Evolutionary conservation across 1,284 basidiomycete genomes (phyloP).

Genomic region (Lentinus polychrous): DNA sequence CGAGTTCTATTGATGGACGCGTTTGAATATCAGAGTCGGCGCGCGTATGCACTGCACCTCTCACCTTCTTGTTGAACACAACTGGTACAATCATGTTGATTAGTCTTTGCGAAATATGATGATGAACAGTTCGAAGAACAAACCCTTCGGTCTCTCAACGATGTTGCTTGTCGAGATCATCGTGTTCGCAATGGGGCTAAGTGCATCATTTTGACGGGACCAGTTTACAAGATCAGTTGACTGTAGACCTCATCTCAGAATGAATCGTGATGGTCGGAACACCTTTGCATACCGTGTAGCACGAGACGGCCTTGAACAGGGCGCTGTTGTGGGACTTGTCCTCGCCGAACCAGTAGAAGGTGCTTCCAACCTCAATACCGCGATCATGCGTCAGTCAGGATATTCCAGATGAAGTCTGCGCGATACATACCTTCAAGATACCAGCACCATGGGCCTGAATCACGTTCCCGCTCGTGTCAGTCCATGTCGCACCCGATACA

Average conservation of each 20-base stretch:
- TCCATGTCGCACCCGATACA: conserved; percentile 59
- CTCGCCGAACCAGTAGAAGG: conserved; percentile 61
- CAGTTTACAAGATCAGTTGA: conserved; percentile 49
- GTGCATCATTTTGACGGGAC: conserved; percentile 51
- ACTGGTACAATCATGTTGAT: too few relatives aligned
- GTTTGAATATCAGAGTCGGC: neutral
- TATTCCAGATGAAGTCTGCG: too few relatives aligned
- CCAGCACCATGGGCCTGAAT: conserved; percentile 63
- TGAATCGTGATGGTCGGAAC: neutral
- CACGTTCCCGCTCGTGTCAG: conserved; percentile 52
- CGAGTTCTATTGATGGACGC: conserved; percentile 33
- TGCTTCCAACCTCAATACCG: conserved; percentile 40
- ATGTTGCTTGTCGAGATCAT: conserved; percentile 55
- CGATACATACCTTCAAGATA: conserved; percentile 40
- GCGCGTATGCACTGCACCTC: neutral
- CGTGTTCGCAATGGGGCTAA: conserved; percentile 45
- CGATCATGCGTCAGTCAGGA: neutral
- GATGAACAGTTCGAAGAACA: conserved; percentile 8
- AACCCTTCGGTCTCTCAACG: conserved; percentile 60
- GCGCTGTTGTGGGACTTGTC: conserved; percentile 54
- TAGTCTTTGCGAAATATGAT: too few relatives aligned
- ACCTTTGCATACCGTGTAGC: conserved; percentile 37
- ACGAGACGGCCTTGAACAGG: conserved; percentile 53
- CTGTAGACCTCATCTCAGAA: conserved; percentile 20
- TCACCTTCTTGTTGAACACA: conserved; percentile 45